Percentiles rank a stretch among this genome's conserved stretches.
Evolutionary conservation across 2,329 filamentous ascomycete species (phyloP).

Genomic region (Mariannaea elegans): DNA sequence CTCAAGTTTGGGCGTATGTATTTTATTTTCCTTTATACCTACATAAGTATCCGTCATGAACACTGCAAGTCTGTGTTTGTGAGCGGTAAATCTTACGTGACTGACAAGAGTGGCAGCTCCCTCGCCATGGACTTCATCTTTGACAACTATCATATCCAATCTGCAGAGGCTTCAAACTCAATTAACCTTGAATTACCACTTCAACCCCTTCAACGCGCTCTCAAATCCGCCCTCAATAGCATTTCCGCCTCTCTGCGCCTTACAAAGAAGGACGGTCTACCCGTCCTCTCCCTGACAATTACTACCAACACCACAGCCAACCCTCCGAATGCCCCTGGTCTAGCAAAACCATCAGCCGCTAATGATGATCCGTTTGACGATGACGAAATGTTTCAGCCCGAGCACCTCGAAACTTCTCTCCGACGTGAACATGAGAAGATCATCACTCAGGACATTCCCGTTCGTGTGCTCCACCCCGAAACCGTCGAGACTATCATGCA

Average conservation of each 20-base stretch:
- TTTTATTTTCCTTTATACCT: neutral
- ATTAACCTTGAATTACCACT: conserved; percentile 97
- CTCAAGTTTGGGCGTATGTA: conserved; percentile 91
- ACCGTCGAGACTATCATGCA: conserved; percentile 94
- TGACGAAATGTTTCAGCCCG: conserved; percentile 57
- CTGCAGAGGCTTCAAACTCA: conserved; percentile 81
- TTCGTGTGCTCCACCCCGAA: conserved; percentile 84
- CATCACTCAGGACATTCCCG: conserved; percentile 95
- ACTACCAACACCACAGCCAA: conserved; percentile 73
- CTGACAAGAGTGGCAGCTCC: conserved; percentile 51
- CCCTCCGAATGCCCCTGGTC: conserved; percentile 45
- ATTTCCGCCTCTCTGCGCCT: conserved; percentile 85
- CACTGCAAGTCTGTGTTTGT: too few relatives aligned
- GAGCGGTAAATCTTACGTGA: neutral
- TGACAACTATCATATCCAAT: conserved; percentile 84
- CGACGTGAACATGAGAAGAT: conserved; percentile 84
- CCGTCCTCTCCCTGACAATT: conserved; percentile 89
- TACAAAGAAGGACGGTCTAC: conserved; percentile 90
- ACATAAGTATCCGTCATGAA: too few relatives aligned
- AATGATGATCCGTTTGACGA: conserved; percentile 52
- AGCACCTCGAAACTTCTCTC: conserved; percentile 65
- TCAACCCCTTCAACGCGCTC: conserved; percentile 86
- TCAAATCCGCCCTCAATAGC: conserved; percentile 86
- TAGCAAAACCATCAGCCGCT: conserved; percentile 36
- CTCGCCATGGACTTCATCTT: conserved; percentile 85